phyloP scores from a whole-genome alignment of 2,329 filamentous ascomycete species.

The Neoascochyta sp. region DNA sequence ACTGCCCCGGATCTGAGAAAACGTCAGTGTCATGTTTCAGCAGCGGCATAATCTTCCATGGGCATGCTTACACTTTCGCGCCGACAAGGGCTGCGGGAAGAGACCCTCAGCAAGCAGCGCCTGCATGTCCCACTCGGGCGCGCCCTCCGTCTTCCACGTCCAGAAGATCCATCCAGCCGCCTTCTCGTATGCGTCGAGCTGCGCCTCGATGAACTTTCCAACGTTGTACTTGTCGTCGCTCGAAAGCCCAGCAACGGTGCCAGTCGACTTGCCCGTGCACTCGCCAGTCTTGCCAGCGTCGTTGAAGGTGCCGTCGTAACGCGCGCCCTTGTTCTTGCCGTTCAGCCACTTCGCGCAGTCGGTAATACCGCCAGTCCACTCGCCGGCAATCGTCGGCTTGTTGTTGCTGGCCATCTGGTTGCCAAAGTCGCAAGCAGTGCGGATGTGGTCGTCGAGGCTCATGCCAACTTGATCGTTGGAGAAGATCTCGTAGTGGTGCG shows the following conservation, averaged over 20 bases:
- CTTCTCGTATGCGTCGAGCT: constrained; percentile 49
- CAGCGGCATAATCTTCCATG: not conserved
- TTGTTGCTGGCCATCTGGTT: constrained; percentile 44
- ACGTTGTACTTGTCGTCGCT: constrained; percentile 44
- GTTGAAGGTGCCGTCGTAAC: constrained; percentile 44
- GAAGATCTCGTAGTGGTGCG: constrained; percentile 50
- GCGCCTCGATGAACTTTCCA: constrained; percentile 45
- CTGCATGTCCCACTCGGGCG: constrained; percentile 50
- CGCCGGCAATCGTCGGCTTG: constrained; percentile 48
- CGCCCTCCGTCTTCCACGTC: constrained; percentile 50
- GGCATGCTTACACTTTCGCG: constrained; percentile 37
- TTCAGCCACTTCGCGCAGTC: constrained; percentile 50
- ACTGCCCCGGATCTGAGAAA: constrained; percentile 34
- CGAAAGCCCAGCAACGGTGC: constrained; percentile 43
- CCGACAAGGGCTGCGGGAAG: constrained; percentile 47
- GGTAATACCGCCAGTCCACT: constrained; percentile 48
- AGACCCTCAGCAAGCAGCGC: constrained; percentile 43
- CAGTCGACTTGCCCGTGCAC: constrained; percentile 45
- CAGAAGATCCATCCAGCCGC: constrained; percentile 50
- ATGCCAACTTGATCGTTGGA: constrained; percentile 36
- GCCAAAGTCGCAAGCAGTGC: constrained; percentile 45
- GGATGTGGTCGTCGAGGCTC: constrained; percentile 40
- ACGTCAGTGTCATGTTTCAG: constrained; percentile 12
- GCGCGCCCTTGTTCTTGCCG: constrained; percentile 45
- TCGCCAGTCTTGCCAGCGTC: constrained; percentile 41